Base-by-base conservation (phyloP, 1,139 yeast species). In the Scheffersomyces titani region DNA sequence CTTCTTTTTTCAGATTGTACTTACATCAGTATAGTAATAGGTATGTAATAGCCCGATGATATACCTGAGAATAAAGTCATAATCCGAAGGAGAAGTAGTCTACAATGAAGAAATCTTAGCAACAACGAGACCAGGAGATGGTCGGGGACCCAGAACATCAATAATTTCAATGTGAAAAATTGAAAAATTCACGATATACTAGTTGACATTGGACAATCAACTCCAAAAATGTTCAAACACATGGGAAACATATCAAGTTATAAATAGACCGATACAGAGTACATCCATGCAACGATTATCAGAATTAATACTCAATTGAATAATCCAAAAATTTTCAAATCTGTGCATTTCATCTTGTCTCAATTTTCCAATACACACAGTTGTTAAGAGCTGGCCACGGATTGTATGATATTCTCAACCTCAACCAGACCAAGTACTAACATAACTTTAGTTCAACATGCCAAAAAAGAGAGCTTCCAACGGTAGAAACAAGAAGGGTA, bases 401-500 rank as follows among this genome's bases (percentile, higher is more conserved):
- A 11, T 5, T 11, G 16, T 30, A 6, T 30, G 40, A 30, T 30
- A 30, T 30, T 30, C 40, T 30, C 40, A 30, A 30, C 16, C 16
- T 30, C 40, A 30, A 5, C 40, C 13, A 6, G 16, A 7, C 40
- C 40, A 11, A 11, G 40, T 69, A 71, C 75, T 71, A 70, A 70
- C 75, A 60, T 21, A 47, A 30, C 53, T 53, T 51, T 66, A 69
- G 70, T 61, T 59, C 83, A 86, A 84, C 75, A 94, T 94, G 99
- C 98, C 99, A 85, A 94, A 94, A 92, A 94, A 94, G 98, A 94
- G 99, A 92, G 92, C 98, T 84, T 92, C 98, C 96, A 92, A 92
- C 98, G 99, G 99, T 89, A 94, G 99, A 89, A 94, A 96, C 96
- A 94, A 94, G 97, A 92, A 92, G 88, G 99, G 99, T 82, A 94